Evolutionary conservation across 2,329 filamentous ascomycete species (phyloP), one percentile per base, ranked within the genome.

Genomic region (Beauveria varroae): DNA sequence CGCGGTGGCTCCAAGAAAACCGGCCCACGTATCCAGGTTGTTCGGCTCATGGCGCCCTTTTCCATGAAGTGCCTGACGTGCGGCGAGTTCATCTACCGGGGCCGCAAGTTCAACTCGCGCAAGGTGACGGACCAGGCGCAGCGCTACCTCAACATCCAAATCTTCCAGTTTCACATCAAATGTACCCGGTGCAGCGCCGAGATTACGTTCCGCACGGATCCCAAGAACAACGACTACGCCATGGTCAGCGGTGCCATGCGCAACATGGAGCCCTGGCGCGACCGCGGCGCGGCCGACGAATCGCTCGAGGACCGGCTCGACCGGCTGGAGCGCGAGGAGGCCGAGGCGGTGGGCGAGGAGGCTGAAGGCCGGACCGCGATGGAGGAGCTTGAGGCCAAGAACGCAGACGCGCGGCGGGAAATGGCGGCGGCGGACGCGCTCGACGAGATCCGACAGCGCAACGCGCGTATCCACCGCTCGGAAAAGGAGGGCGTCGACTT

Each of bases 371-470:
- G 86, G 65, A 93, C 97, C 73, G 91, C 91, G 24, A 99, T 99
- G 96, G 89, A 89, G 62, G 93, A 97, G 71, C 77, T 99, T 52
- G 95, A 99, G 76, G 88, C 89, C 65, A 98, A 98, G 78, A 96
- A 93, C 60, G 78, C 89, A 24, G 95, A 99, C 73, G 93, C 93
- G 1, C 93, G 95, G 78, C 83, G 89, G 46, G 95, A 99, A 75
- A 99, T 99, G 93, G 91, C 90, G 20, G 91, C 97, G 50, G 95
- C 95, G 2, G 95, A 99, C 78, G 93, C 93, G 8, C 77, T 99
- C 60, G 95, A 99, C 73, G 93, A 97, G 76, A 97, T 99, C 62
- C 82, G 93, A 61, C 93, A 90, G 57, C 80, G 93, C 65, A 99
- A 99, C 76, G 95, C 95, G 8, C 81, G 92, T 65, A 86, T 95